Evolutionary conservation across 192 early-diverging fungal genomes (phyloP).

Genomic region (Backusella circina): DNA sequence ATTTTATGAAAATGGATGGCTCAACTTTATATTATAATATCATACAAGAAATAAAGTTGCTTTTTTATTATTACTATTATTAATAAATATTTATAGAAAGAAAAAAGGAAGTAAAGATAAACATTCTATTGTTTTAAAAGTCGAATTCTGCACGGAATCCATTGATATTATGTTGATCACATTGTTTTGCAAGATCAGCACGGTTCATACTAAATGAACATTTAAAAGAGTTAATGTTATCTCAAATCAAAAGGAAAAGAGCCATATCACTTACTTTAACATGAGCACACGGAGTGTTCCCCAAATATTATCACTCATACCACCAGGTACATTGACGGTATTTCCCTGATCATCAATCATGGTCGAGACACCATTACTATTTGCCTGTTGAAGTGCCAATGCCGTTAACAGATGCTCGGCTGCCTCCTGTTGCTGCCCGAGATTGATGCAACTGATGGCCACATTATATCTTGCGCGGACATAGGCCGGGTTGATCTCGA

Average conservation of each 20-base stretch:
- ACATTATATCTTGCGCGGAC: conserved; percentile 97
- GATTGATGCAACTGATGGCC: conserved; percentile 88
- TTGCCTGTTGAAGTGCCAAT: conserved; percentile 68
- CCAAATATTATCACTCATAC: conserved; percentile 80
- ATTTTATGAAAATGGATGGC: too few species aligned
- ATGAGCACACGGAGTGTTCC: conserved; percentile 70
- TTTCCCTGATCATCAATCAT: conserved; percentile 22
- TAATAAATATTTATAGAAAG: too few species aligned
- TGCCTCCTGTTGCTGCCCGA: conserved; percentile 88
- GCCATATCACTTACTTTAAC: conserved; percentile 28
- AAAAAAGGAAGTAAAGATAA: background rate
- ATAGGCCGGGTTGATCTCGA: conserved; percentile 92
- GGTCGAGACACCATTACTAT: background rate
- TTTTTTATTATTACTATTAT: too few species aligned
- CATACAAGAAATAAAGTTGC: too few species aligned
- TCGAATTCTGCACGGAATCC: conserved; percentile 84
- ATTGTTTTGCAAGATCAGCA: conserved; percentile 76
- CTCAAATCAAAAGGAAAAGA: background rate
- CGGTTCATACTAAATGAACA: conserved; percentile 62
- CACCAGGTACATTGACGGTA: conserved; percentile 31
- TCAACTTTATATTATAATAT: too few species aligned
- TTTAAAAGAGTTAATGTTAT: background rate
- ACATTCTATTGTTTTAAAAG: conserved; percentile 45
- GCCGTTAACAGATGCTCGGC: conserved; percentile 91
- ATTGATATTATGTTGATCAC: conserved; percentile 69